Evolutionary conservation across 2,329 filamentous ascomycete species (phyloP), one percentile per base, ranked within the genome.

Genomic region (Colletotrichum falcatum): DNA sequence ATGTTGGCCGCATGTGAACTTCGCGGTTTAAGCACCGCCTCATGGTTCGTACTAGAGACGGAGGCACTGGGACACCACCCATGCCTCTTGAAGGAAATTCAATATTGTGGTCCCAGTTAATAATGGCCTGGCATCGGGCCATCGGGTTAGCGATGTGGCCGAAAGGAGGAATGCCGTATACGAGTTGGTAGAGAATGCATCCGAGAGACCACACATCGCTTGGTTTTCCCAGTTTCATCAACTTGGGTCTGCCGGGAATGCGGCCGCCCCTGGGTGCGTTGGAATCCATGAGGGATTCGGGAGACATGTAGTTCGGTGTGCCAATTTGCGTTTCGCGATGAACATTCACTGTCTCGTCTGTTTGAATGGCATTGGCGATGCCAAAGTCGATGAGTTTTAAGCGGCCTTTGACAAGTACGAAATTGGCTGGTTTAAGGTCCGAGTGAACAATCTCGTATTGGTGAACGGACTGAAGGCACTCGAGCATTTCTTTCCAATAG

Each of bases 401-500:
- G 33, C 92, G 89, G 30, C 96, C 96, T 78, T 94, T 90, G 23
- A 97, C 94, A 26, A 98, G 87, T 30, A 99, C 92, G 79, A 99
- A 99, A 79, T 99, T 99, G 76, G 95, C 95, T 0, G 96, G 96
- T 81, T 99, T 99, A 46, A 99, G 86, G 78, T 99, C 96, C 0
- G 94, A 97, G 82, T 99, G 96, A 3, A 99, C 96, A 73, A 99
- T 95, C 77, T 98, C 94, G 79, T 92, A 87, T 16, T 92, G 89
- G 78, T 99, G 96, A 1, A 99, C 94, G 0, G 95, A 90, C 74
- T 93, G 89, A 7, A 99, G 90, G 78, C 96, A 98, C 80, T 97
- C 94, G 23, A 99, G 90, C 96, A 99, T 99, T 82, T 99, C 96
- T 80, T 97, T 96, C 96, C 96, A 99, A 85, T 97, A 97, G 82